A percentile compares a stretch with the other conserved stretches of the same genome.
Evolutionary conservation across 2,329 filamentous ascomycete genomes (phyloP).

Genomic region (Penicillium sp.): DNA sequence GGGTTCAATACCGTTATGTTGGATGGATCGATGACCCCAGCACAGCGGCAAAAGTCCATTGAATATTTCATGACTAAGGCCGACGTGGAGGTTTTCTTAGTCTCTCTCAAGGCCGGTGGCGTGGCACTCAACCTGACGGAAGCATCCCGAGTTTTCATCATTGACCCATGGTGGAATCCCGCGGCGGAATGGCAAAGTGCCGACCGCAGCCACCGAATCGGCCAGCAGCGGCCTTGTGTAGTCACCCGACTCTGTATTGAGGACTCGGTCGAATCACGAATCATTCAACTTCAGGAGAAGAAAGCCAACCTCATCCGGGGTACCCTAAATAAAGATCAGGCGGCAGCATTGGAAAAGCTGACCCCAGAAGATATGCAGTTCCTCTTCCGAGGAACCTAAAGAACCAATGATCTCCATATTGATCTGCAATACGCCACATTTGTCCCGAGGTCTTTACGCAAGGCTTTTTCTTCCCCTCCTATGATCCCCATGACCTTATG

Average conservation of each 20-base stretch:
- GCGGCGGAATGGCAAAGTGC: conserved; percentile 98
- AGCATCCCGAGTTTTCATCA: conserved; percentile 86
- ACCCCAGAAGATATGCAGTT: conserved; percentile 92
- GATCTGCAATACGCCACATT: not conserved
- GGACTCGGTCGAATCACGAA: conserved; percentile 90
- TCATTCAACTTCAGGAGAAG: conserved; percentile 94
- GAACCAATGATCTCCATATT: not conserved
- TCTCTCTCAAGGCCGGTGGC: conserved; percentile 90
- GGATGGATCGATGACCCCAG: conserved; percentile 92
- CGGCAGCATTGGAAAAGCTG: conserved; percentile 76
- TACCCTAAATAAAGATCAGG: conserved; percentile 85
- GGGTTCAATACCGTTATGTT: conserved; percentile 98
- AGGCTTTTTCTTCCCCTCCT: not conserved
- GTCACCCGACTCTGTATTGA: conserved; percentile 94
- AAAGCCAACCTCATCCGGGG: conserved; percentile 97
- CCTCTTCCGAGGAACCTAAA: conserved; percentile 68
- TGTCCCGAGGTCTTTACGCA: not conserved
- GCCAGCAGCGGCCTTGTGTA: conserved; percentile 83
- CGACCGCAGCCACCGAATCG: conserved; percentile 87
- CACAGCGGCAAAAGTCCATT: conserved; percentile 85
- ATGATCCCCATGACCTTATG: not conserved
- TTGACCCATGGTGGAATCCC: conserved; percentile 99
- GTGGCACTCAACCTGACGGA: conserved; percentile 93
- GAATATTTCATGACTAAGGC: conserved; percentile 94
- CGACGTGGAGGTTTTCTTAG: conserved; percentile 89